Evolutionary conservation across 2,329 filamentous ascomycete species (phyloP), one percentile per base, ranked within the genome.

Genomic region (Dothidotthia symphoricarpi): DNA sequence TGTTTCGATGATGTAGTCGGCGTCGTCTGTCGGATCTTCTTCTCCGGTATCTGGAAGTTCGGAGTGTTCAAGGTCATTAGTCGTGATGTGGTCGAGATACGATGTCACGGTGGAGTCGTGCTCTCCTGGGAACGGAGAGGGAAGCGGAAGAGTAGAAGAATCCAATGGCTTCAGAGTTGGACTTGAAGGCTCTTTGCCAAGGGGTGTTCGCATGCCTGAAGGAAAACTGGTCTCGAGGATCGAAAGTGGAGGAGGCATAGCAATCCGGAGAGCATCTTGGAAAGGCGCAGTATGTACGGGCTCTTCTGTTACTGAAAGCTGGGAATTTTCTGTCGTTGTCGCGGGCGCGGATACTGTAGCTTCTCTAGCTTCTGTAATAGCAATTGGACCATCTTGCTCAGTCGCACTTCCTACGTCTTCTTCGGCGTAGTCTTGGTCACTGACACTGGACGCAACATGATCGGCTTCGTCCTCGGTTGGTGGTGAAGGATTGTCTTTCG

Each of bases 41-140:
- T 43, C 31, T 8, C 28, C 35, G 5, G 19, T 6, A 22, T 22
- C 9, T 22, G 9, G 5, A 5, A 6, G 19, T 22, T 9, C 19
- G 9, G 5, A 9, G 5, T 9, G 19, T 22, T 9, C 19, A 22
- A 6, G 9, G 9, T 22, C 19, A 6, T 16, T 30, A 22, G 31
- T 24, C 3, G 49, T 16, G 9, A 45, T 34, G 15, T 51, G 41
- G 31, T 64, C 62, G 26, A 66, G 51, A 30, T 59, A 68, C 2
- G 63, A 64, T 2, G 44, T 35, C 3, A 34, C 30, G 26, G 38
- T 47, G 3, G 28, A 32, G 16, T 59, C 57, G 7, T 40, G 54
- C 14, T 59, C 61, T 0, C 55, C 61, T 4, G 65, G 65, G 30
- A 68, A 68, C 0, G 65, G 65, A 2, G 65, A 68, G 15, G 64